Evolutionary conservation across 1,284 basidiomycete genomes (phyloP).

Genomic region (Tylopilus orsonianus): DNA sequence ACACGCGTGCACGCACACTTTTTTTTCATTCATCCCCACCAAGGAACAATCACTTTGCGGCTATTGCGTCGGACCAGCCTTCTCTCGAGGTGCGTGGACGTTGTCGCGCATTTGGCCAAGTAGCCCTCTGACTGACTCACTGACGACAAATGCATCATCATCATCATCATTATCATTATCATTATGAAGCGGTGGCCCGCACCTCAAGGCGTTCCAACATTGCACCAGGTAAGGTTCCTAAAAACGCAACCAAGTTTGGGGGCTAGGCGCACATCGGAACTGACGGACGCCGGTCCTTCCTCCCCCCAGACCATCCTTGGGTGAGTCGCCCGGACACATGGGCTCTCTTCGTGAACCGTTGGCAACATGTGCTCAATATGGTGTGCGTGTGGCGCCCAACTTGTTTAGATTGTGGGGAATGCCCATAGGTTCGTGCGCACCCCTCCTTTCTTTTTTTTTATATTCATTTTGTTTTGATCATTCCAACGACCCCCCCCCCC

Average conservation of each 20-base stretch:
- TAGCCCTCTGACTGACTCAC: too few relatives aligned
- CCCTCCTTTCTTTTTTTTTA: not conserved
- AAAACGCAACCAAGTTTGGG: too few relatives aligned
- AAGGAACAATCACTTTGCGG: constrained; percentile 79
- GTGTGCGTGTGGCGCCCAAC: too few relatives aligned
- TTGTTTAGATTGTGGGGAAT: constrained; percentile 69
- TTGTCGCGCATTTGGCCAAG: not conserved
- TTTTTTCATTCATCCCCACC: too few relatives aligned
- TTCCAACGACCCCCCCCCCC: not conserved
- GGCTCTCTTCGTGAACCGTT: too few relatives aligned
- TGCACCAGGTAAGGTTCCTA: constrained; percentile 58
- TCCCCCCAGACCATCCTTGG: constrained; percentile 54
- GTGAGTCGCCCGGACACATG: constrained; percentile 37
- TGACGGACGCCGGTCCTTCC: too few relatives aligned
- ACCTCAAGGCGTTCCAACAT: constrained; percentile 40
- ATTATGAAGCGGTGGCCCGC: constrained; percentile 63
- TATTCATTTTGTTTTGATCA: too few relatives aligned
- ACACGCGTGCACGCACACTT: not conserved
- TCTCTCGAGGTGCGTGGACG: constrained; percentile 60
- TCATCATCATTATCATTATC: too few relatives aligned
- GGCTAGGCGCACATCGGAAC: too few relatives aligned
- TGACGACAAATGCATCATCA: too few relatives aligned
- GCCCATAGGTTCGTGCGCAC: constrained; percentile 51
- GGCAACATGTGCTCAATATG: not conserved
- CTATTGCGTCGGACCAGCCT: constrained; percentile 73